Conservation (phyloP, 345 rosid genomes). For the Dipteronia dyeriana region DNA sequence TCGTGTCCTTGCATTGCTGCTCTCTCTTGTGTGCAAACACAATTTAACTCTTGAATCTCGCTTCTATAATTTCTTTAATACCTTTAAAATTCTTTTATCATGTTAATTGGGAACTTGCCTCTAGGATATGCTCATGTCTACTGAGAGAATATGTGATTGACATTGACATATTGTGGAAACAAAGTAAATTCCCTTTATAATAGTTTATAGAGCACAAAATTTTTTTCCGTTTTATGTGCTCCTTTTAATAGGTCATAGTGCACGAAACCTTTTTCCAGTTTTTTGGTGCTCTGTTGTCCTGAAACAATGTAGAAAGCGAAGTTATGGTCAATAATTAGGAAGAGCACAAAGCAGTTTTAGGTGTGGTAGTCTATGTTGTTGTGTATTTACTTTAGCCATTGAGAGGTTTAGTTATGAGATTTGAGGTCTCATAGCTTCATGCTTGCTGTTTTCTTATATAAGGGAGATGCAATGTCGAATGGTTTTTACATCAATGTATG, state of each 20-base stretch:
- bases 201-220: background rate
- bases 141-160: background rate
- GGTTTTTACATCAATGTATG: background rate
- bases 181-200: background rate
- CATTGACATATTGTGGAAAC: background rate
- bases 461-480: background rate
- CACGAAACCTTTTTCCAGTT: background rate
- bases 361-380: background rate
- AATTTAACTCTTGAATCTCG: background rate
- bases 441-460: background rate
- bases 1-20: background rate
- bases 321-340: background rate
- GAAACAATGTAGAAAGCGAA: background rate
- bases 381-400: background rate
- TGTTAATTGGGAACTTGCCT: background rate
- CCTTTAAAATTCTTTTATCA: background rate
- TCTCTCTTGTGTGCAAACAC: background rate
- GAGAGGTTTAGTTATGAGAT: background rate
- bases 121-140: background rate
- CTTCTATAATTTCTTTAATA: background rate
- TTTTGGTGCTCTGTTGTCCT: background rate
- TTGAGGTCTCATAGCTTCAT: background rate
- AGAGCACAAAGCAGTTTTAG: slow-evolving; percentile 1
- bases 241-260: background rate
- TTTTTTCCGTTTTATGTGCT: background rate